These are phyloP conservation scores for Eimeria praecox DNA, from an alignment of 169 alveolate species.

Conservation along the genomic window DNA sequence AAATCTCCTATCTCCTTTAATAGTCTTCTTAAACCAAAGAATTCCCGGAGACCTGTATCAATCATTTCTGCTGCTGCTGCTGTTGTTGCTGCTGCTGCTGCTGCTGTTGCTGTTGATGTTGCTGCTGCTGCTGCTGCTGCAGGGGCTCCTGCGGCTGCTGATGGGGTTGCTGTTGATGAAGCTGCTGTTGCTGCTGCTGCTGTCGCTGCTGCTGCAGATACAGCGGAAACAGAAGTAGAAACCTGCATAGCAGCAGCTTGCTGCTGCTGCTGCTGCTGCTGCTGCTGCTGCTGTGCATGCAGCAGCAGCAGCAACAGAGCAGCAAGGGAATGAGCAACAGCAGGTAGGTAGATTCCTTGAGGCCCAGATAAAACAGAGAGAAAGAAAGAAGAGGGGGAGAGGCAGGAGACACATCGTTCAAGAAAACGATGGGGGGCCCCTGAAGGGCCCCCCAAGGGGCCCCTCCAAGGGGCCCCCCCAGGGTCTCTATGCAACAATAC, in stretches of 20 bases:
- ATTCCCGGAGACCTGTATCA: background rate
- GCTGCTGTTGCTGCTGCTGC: background rate
- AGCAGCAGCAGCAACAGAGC: constrained; percentile 30
- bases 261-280: constrained; percentile 2
- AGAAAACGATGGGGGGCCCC: constrained; percentile 22
- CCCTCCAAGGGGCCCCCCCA: background rate
- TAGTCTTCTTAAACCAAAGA: background rate
- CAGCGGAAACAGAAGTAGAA: background rate
- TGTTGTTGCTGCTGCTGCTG: background rate
- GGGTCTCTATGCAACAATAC: constrained; percentile 13
- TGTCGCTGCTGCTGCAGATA: background rate
- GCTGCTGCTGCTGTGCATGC: too few relatives aligned
- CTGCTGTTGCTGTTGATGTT: background rate
- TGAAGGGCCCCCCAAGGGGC: background rate
- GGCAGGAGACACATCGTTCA: constrained; percentile 23
- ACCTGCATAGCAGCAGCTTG: background rate
- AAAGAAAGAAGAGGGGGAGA: constrained; percentile 1
- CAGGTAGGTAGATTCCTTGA: background rate
- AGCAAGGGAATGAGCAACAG: constrained; percentile 19
- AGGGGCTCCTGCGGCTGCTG: background rate
- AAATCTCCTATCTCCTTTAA: constrained; percentile 7
- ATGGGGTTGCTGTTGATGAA: background rate
- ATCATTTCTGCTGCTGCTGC: background rate
- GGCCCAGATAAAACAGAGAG: background rate
- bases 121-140: background rate